These are phyloP conservation scores for Penicillium ochrochloron DNA, from an alignment of 495 filamentous ascomycete species.

Conservation along the genomic window DNA sequence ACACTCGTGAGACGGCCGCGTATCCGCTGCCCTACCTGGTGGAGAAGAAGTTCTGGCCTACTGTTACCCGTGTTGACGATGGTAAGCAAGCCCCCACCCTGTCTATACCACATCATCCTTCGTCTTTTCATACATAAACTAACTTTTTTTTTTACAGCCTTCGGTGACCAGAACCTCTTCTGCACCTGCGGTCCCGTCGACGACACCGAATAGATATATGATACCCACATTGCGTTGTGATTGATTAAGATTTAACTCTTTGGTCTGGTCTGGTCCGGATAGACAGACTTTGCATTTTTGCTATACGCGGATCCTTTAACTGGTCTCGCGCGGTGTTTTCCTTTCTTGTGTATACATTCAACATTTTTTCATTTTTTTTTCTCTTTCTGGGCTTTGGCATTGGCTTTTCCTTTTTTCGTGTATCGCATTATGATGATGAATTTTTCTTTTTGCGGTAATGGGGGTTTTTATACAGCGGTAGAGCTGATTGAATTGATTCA, in stretches of 20 bases:
- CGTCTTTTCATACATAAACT: not conserved
- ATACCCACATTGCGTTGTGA: constrained; percentile 45
- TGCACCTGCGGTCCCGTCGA: constrained; percentile 89
- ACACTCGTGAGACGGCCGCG: constrained; percentile 81
- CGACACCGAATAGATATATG: constrained; percentile 48
- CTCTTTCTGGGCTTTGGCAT: not conserved
- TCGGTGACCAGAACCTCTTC: constrained; percentile 92
- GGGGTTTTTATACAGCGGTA: not conserved
- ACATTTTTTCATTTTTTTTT: constrained; percentile 23
- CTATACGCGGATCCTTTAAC: constrained; percentile 13
- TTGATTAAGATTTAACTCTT: constrained; percentile 15
- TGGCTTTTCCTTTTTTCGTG: not conserved
- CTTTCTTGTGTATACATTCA: constrained; percentile 39
- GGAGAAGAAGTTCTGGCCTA: constrained; percentile 99
- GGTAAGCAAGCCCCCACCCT: constrained; percentile 54
- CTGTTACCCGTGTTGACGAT: constrained; percentile 87
- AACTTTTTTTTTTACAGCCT: constrained; percentile 58
- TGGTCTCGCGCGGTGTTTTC: constrained; percentile 19
- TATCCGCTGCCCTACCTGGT: constrained; percentile 84
- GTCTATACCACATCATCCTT: constrained; percentile 15
- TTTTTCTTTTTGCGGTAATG: constrained; percentile 8
- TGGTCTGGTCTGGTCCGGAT: constrained; percentile 4
- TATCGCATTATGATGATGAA: constrained; percentile 27
- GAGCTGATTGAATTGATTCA: constrained; percentile 22
- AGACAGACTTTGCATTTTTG: constrained; percentile 6